Evolutionary conservation across 257 asterid genomes (phyloP), one percentile per base, ranked within the genome.

Genomic region (Solanum pinnatisectum): DNA sequence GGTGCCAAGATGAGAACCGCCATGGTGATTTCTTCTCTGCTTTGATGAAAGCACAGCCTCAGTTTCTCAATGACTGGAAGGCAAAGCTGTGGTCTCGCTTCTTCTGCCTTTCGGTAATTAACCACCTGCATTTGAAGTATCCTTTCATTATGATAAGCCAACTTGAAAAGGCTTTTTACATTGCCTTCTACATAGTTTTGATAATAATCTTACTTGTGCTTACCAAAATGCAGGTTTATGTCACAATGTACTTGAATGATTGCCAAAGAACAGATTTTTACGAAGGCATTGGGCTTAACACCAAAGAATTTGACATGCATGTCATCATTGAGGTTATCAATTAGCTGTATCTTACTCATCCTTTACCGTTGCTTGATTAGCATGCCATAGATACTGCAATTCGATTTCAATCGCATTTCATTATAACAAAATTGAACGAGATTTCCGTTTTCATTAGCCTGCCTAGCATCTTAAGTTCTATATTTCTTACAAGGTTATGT

Each of bases 1-100:
- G 99, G 99, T 97, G 99, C 93, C 99, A 97, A 91, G 99, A 97
- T 84, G 99, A 97, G 96, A 96, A 97, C 87, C 98, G 99, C 88
- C 99, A 97, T 5, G 99, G 99, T 22, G 99, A 97, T 92, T 97
- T 97, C 96, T 97, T 97, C 98, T 96, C 99, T 18, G 99, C 99
- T 0, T 89, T 97, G 94, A 95, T 97, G 99, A 97, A 97, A 93
- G 99, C 99, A 6, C 99, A 97, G 87, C 99, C 99, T 1, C 99
- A 97, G 94, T 97, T 97, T 94, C 98, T 97, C 86, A 97, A 97
- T 88, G 99, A 97, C 95, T 96, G 99, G 99, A 97, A 97, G 94
- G 99, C 99, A 0, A 97, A 97, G 92, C 81, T 97, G 94, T 97
- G 99, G 99, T 85, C 99, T 10, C 98, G 99, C 30, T 97, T 97